These are phyloP conservation scores for Sphagnum contortum DNA, from an alignment of 225 moss, liverwort and hornwort species.

Conservation along the genomic window DNA sequence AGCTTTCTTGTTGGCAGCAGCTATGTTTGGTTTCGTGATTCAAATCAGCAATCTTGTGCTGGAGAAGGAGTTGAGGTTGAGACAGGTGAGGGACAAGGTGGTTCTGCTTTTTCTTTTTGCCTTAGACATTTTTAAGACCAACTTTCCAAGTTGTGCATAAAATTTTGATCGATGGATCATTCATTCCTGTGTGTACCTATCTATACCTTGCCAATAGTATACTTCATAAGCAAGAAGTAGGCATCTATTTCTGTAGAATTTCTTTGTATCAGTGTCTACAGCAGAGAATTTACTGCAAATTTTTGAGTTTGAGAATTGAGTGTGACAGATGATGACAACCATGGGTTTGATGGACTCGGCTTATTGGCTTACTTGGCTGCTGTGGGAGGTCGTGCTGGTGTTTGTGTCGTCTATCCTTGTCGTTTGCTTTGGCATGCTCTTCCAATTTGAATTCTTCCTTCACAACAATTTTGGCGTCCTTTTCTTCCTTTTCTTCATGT, in stretches of 20 bases:
- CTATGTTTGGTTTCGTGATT: constrained; percentile 98
- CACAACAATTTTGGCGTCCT: constrained; percentile 73
- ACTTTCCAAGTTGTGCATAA: too few species aligned
- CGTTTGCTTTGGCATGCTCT: constrained; percentile 83
- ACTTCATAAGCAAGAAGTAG: too few species aligned
- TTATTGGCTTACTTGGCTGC: constrained; percentile 89
- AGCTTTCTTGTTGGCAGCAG: constrained; percentile 80
- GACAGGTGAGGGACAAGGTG: constrained; percentile 50
- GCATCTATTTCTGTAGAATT: too few species aligned
- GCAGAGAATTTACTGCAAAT: too few species aligned
- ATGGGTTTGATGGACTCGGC: constrained; percentile 92
- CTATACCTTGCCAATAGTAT: too few species aligned
- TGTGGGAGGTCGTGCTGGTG: constrained; percentile 74
- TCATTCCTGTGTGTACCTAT: too few species aligned
- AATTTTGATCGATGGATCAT: too few species aligned
- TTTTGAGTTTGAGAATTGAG: background rate
- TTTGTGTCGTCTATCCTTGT: constrained; percentile 61
- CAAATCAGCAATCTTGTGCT: constrained; percentile 84
- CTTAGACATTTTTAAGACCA: too few species aligned
- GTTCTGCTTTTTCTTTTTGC: too few species aligned
- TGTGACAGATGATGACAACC: constrained; percentile 70
- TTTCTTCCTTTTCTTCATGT: constrained; percentile 84
- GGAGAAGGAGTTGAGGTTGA: constrained; percentile 79
- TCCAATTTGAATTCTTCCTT: constrained; percentile 84
- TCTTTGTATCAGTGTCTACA: too few species aligned